Evolutionary conservation across 257 asterid genomes (phyloP), one percentile per base, ranked within the genome.

Genomic region (Penstemon davidsonii): DNA sequence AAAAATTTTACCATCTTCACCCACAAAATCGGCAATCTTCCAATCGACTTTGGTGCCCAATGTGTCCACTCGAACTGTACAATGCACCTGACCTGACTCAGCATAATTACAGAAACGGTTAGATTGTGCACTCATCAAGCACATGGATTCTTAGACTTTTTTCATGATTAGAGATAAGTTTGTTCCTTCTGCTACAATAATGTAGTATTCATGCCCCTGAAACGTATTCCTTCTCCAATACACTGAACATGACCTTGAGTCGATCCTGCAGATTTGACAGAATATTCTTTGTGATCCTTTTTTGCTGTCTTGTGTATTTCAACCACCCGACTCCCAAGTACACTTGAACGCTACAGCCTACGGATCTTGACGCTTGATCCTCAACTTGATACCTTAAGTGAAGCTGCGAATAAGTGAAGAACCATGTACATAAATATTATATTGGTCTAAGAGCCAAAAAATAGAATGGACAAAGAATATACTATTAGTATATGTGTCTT

Each of bases 301-400:
- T 91, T 66, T 87, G 90, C 68, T 91, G 95, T 73, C 67, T 83
- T 5, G 88, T 78, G 79, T 78, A 79, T 80, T 91, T 94, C 75
- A 84, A 49, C 99, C 99, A 94, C 18, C 91, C 91, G 0, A 89
- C 76, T 73, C 99, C 96, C 8, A 80, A 83, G 60, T 82, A 62
- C 3, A 87, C 99, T 74, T 91, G 95, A n/a, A 88, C 88, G 54
- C 64, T 87, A 77, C 99, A 94, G 12, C 95, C 95, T 5, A 63
- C 78, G 5, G 99, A 83, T 82, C 85, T 86, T 57, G 90, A 79
- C 5, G 97, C 81, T 47, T 77, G 70, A 64, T 86, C 96, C 75
- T 94, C 98, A 6, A 89, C 91, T 53, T 88, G 98, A 78, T 84
- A 94, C 78, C 90, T 84, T 52, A 91, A 67, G 75, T 85, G 97